Base-by-base conservation (phyloP, 148 eudicot genomes). In the Suaeda aralocaspica region DNA sequence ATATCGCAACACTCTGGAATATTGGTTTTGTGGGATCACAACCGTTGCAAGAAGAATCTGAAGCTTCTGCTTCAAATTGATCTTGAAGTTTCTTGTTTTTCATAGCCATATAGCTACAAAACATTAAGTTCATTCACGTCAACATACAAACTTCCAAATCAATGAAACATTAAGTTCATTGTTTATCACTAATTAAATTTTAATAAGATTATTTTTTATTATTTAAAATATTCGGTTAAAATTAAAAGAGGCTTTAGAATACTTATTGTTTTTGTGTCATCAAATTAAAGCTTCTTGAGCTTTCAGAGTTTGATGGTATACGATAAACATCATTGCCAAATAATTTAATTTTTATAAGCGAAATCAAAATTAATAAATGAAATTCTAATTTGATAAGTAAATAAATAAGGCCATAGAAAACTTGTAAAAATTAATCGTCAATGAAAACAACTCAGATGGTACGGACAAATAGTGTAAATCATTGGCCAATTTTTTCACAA, bases 241-340 rank as follows among this genome's bases (percentile, higher is more conserved):
- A n/a, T n/a, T n/a, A n/a, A n/a, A n/a, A n/a, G n/a, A n/a, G 69
- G 69, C 64, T 9, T 69, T 74, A 75, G 69, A 1, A 24, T 63
- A 51, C 29, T 34, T 29, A n/a, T 0, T 2, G 1, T n/a, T n/a
- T n/a, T 28, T 28, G 3, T 41, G 7, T 34, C 79, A 64, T 76
- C 79, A 76, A 69, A 24, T 59, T 45, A 76, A 68, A 63, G 70
- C 78, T n/a, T n/a, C 6, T 39, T 2, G 0, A 44, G 69, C 74
- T 55, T 76, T 76, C 79, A 76, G 74, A 64, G 74, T 76, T 76
- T 76, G 79, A 76, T 76, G 79, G 79, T 76, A 76, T 29, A 62
- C 33, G 19, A 28, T 6, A 41, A 64, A 70, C 74, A 76, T 76
- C 79, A 76, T 70, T 8, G 79, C 79, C 79, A 52, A 12, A 39